Evolutionary conservation across 805 yeast species (phyloP).

Genomic region (Candida fluviatilis): DNA sequence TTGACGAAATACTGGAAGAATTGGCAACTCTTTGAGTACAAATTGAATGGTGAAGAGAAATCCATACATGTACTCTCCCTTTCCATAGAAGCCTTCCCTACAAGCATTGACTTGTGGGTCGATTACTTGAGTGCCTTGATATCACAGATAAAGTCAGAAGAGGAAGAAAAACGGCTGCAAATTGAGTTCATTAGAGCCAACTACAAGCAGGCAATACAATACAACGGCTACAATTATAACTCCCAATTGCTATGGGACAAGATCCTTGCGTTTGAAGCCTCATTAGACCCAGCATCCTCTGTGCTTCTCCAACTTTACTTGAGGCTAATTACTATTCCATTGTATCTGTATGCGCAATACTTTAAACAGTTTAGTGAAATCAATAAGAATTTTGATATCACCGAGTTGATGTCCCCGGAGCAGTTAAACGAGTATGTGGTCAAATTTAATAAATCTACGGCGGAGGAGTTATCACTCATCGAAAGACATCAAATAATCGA

Average conservation of each 20-base stretch:
- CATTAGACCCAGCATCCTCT: conserved; percentile 23
- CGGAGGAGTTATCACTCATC: conserved; percentile 25
- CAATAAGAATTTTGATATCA: conserved; percentile 27
- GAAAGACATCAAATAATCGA: conserved; percentile 43
- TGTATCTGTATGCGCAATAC: conserved; percentile 83
- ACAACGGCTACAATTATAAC: conserved; percentile 68
- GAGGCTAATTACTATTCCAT: conserved; percentile 54
- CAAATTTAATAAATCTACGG: conserved; percentile 18
- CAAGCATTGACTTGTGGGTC: conserved; percentile 63
- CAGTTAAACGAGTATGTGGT: conserved; percentile 17
- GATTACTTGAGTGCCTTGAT: conserved; percentile 57
- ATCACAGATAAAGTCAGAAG: conserved; percentile 30
- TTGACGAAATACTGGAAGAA: conserved; percentile 62
- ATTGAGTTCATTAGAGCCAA: conserved; percentile 29
- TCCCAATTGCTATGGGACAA: conserved; percentile 84
- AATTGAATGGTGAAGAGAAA: conserved; percentile 49
- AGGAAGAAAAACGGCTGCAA: conserved; percentile 14
- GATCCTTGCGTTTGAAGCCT: conserved; percentile 58
- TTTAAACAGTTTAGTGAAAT: conserved; percentile 47
- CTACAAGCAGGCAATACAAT: conserved; percentile 45
- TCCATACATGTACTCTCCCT: conserved; percentile 44
- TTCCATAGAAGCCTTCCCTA: conserved; percentile 49
- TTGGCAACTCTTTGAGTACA: conserved; percentile 51
- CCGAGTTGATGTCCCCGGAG: conserved; percentile 17
- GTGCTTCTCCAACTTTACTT: conserved; percentile 41